A percentile compares a stretch with the other conserved stretches of the same genome.
phyloP scores from a whole-genome alignment of 2,329 filamentous ascomycete genomes.

The Aspergillus sp. region DNA sequence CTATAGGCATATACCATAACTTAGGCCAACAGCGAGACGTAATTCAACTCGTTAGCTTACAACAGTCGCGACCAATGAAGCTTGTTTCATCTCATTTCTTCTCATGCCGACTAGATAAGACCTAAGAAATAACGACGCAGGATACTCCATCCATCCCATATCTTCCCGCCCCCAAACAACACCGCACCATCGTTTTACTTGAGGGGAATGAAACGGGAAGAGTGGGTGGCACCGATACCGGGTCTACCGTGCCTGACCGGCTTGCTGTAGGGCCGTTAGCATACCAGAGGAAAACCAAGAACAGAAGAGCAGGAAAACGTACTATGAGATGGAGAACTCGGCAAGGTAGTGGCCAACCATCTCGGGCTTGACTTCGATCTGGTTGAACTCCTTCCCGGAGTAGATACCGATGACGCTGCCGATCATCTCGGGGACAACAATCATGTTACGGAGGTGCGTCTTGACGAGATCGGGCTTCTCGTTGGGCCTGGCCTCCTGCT shows the following conservation, averaged over 20 bases:
- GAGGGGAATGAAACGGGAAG: conserved; percentile 99
- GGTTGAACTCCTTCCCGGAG: conserved; percentile 99
- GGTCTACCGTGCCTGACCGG: conserved; percentile 99
- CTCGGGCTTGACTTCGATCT: conserved; percentile 99
- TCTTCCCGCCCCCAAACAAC: conserved; percentile 28
- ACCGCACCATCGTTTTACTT: conserved; percentile 60
- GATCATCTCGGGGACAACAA: conserved; percentile 99
- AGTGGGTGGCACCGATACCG: conserved; percentile 99
- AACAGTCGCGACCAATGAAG: background rate
- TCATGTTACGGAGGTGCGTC: conserved; percentile 99
- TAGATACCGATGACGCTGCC: conserved; percentile 98
- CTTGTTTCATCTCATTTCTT: background rate
- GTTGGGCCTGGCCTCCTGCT: conserved; percentile 98
- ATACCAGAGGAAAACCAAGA: background rate
- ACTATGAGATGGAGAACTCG: conserved; percentile 99
- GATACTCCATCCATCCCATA: conserved; percentile 29
- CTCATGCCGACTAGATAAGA: conserved; percentile 22
- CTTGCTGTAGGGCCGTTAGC: conserved; percentile 63
- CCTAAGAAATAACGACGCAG: conserved; percentile 17
- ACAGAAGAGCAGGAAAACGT: conserved; percentile 39
- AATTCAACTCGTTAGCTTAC: too few species aligned
- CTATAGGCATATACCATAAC: too few species aligned
- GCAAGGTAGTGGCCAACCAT: conserved; percentile 99
- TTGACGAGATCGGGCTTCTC: conserved; percentile 99
- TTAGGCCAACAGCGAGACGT: too few species aligned